Evolutionary conservation across 768 basidiomycete species (phyloP).

Genomic region (Dendrothele bispora): DNA sequence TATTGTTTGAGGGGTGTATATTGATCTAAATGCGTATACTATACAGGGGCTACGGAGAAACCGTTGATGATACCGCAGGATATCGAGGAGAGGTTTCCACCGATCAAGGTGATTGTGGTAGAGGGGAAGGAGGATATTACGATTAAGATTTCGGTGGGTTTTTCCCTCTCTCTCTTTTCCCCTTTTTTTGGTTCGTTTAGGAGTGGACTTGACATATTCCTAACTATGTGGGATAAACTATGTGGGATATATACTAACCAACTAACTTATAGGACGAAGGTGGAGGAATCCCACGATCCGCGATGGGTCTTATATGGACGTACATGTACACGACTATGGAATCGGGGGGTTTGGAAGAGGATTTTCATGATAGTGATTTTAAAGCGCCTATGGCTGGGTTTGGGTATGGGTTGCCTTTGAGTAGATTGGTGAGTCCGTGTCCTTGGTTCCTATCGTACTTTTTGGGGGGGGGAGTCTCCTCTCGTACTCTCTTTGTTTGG

Average conservation of each 20-base stretch:
- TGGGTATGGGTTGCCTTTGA: slow-evolving; percentile 91
- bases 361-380: slow-evolving; percentile 86
- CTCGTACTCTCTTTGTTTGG: slow-evolving; percentile 1
- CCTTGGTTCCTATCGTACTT: background rate
- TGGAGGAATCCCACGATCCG: slow-evolving; percentile 85
- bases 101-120: slow-evolving; percentile 86
- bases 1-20: too few relatives aligned
- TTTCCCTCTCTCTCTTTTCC: too few relatives aligned
- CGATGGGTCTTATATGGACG: slow-evolving; percentile 94
- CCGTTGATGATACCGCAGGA: too few relatives aligned
- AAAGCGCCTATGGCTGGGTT: slow-evolving; percentile 98
- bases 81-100: slow-evolving; percentile 78
- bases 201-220: too few relatives aligned
- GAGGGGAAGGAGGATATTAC: slow-evolving; percentile 99
- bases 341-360: slow-evolving; percentile 66
- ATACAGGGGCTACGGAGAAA: too few relatives aligned
- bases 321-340: slow-evolving; percentile 95
- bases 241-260: too few relatives aligned
- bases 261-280: too few relatives aligned
- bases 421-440: slow-evolving; percentile 67
- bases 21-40: too few relatives aligned
- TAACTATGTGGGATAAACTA: too few relatives aligned
- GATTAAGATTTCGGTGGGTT: slow-evolving; percentile 96
- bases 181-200: too few relatives aligned
- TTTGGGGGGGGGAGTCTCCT: background rate